phyloP scores from a whole-genome alignment of 805 yeast genomes.

The Scheffersomyces lignosus region DNA sequence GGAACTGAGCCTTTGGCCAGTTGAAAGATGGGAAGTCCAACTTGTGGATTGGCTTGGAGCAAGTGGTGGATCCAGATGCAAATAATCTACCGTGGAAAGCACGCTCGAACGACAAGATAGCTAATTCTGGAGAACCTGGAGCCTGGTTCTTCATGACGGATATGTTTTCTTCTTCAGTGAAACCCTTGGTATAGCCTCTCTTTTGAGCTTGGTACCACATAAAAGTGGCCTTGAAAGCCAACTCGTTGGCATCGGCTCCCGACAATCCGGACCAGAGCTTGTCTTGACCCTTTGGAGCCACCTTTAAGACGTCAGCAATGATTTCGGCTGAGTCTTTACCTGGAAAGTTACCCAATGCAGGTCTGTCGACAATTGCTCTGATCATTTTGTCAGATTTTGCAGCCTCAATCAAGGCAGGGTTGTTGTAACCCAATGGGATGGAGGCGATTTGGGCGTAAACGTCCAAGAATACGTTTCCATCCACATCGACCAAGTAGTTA shows the following conservation, averaged over 20 bases:
- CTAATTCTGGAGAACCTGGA: conserved; percentile 88
- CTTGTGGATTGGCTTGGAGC: conserved; percentile 95
- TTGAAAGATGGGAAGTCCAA: conserved; percentile 89
- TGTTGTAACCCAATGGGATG: conserved; percentile 82
- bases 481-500: conserved; percentile 78
- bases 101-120: conserved; percentile 80
- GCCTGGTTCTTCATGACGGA: conserved; percentile 78
- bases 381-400: conserved; percentile 71
- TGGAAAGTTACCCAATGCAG: conserved; percentile 63
- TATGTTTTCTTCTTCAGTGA: conserved; percentile 65
- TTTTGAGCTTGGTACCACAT: conserved; percentile 70
- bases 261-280: conserved; percentile 78
- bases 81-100: conserved; percentile 96
- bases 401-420: conserved; percentile 68
- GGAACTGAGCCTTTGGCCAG: conserved; percentile 97
- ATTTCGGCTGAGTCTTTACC: conserved; percentile 66
- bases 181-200: conserved; percentile 63
- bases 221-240: conserved; percentile 87
- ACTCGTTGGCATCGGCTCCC: conserved; percentile 87
- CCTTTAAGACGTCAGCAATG: conserved; percentile 47
- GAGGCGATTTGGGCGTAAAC: conserved; percentile 84
- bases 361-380: conserved; percentile 76
- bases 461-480: conserved; percentile 74
- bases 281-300: conserved; percentile 77
- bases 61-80: conserved; percentile 87